Conservation (phyloP, 2,329 filamentous ascomycete genomes). For the Neofusicoccum sp. region DNA sequence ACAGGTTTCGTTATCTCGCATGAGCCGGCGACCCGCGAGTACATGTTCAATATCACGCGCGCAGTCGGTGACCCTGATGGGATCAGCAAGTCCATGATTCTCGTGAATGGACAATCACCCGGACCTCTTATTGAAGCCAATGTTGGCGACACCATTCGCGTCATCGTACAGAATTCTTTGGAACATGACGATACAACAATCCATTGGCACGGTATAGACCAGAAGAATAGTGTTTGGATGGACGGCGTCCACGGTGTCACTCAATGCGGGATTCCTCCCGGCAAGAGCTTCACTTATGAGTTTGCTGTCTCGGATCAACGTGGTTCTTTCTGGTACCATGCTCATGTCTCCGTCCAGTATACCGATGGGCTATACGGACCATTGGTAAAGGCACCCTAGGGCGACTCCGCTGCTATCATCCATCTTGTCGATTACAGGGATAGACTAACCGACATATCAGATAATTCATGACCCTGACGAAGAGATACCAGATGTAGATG, state of each 20-base stretch:
- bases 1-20: no score
- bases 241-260: conserved; percentile 35
- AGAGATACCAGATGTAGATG: no score
- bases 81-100: conserved; percentile 26
- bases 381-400: no score
- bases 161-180: conserved; percentile 20
- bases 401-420: no score
- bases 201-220: conserved; percentile 35
- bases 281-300: conserved; percentile 26
- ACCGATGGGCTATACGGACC: conserved; percentile 21
- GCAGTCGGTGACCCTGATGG: conserved; percentile 26
- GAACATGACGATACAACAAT: conserved; percentile 24
- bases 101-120: conserved; percentile 31
- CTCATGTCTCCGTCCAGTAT: conserved; percentile 30
- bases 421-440: no score
- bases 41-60: conserved; percentile 19
- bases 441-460: no score
- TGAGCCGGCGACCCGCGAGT: neutral
- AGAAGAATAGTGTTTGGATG: conserved; percentile 31
- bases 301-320: conserved; percentile 29
- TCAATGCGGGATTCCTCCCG: conserved; percentile 37
- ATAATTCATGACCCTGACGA: no score
- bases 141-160: conserved; percentile 30
- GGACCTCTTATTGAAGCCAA: conserved; percentile 34
- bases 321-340: conserved; percentile 28